Percentiles rank a stretch among this genome's conserved stretches.
These are phyloP conservation scores for Corylus americana DNA, from an alignment of 306 rosid species.

Conservation along the genomic window DNA sequence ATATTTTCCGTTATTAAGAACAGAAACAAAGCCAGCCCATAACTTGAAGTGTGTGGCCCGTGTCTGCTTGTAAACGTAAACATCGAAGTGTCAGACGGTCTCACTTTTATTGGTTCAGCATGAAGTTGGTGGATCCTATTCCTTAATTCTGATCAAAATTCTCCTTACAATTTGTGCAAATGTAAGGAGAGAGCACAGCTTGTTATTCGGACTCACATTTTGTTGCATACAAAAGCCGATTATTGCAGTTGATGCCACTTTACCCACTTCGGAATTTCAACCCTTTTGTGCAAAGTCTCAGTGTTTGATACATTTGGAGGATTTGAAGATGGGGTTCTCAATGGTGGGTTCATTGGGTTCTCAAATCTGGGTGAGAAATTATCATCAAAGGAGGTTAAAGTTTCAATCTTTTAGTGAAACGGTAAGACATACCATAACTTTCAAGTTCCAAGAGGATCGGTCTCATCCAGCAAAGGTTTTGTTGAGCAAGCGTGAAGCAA, in stretches of 20 bases:
- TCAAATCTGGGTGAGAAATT: slow-evolving; percentile 32
- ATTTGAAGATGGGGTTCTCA: slow-evolving; percentile 51
- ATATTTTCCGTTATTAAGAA: too few relatives aligned
- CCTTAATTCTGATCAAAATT: not conserved
- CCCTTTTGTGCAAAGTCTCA: not conserved
- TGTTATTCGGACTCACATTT: not conserved
- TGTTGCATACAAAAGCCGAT: not conserved
- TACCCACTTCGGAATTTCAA: slow-evolving; percentile 3
- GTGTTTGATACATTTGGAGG: slow-evolving; percentile 12
- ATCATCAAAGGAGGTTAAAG: slow-evolving; percentile 33
- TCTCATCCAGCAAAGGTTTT: slow-evolving; percentile 23
- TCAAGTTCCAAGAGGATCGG: slow-evolving; percentile 41
- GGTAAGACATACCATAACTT: slow-evolving; percentile 14
- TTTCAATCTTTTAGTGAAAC: slow-evolving; percentile 31
- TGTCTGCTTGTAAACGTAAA: too few relatives aligned
- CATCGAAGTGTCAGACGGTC: too few relatives aligned
- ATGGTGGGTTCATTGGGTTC: slow-evolving; percentile 49
- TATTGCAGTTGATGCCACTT: not conserved
- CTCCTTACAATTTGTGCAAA: not conserved
- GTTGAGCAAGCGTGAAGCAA: slow-evolving; percentile 46
- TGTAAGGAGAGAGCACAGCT: not conserved
- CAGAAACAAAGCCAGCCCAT: too few relatives aligned
- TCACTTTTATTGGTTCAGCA: too few relatives aligned
- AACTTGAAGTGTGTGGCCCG: too few relatives aligned
- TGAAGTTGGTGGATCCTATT: not conserved